A percentile compares a stretch with the other conserved stretches of the same genome.
Conservation (phyloP, 371 early-diverging fungal genomes). For the Batkoa obscura region DNA sequence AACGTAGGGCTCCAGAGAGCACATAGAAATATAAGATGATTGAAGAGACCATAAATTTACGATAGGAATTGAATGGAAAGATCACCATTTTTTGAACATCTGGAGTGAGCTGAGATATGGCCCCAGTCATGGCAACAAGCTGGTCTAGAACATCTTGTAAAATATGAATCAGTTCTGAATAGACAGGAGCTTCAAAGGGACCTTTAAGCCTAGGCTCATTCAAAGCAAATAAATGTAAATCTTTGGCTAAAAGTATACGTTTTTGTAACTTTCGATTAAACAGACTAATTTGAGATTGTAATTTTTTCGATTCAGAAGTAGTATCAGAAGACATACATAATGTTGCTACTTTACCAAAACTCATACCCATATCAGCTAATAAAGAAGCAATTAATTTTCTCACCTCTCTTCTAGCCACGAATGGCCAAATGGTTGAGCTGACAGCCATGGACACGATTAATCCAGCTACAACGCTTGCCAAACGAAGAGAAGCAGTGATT, state of each 20-base stretch:
- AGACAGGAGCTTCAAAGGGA: constrained; percentile 31
- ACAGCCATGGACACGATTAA: constrained; percentile 25
- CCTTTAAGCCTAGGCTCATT: constrained; percentile 32
- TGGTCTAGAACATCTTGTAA: constrained; percentile 30
- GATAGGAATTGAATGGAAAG: constrained; percentile 18
- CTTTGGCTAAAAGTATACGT: neutral
- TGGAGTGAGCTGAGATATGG: constrained; percentile 22
- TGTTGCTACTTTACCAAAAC: constrained; percentile 13
- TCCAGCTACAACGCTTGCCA: constrained; percentile 29
- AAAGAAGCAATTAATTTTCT: constrained; percentile 20
- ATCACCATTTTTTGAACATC: constrained; percentile 18
- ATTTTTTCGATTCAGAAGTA: constrained; percentile 9
- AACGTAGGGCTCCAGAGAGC: constrained; percentile 18
- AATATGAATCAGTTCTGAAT: constrained; percentile 27
- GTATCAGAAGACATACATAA: constrained; percentile 9
- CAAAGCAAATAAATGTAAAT: neutral
- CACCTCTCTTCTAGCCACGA: constrained; percentile 31
- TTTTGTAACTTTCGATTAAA: neutral
- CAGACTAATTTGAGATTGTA: neutral
- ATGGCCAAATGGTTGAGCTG: constrained; percentile 35
- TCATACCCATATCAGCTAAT: constrained; percentile 14
- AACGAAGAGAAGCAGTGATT: too few relatives aligned
- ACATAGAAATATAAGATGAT: constrained; percentile 20
- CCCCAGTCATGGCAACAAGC: constrained; percentile 27
- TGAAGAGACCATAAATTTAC: constrained; percentile 31